Base-by-base conservation (phyloP, 2,329 filamentous ascomycete species). In the Fusarium continuum region DNA sequence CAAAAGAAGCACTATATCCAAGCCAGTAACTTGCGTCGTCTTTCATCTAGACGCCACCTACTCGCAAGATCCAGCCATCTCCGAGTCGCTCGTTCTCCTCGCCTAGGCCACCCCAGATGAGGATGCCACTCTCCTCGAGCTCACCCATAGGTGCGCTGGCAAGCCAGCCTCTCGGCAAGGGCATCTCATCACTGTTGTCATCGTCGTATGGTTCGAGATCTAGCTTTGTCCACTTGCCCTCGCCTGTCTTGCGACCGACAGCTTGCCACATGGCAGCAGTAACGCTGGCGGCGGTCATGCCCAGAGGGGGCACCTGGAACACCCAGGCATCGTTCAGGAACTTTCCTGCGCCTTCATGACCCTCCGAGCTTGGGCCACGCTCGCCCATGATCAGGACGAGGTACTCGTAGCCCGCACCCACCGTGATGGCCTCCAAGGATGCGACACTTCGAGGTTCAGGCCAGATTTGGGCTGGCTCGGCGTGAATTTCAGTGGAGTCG, bases 41-140 rank as follows among this genome's bases (percentile, higher is more conserved):
- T 50, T 62, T 59, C 39, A 41, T 38, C 51, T 66, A 49, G 41
- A 36, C 32, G 23, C 67, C 69, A n/a, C 77, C 80, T 55, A 89
- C 75, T 56, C 84, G 80, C 68, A 90, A 75, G 41, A 90, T 85
- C 87, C 87, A 90, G 4, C 84, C 87, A 72, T 90, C 87, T 31
- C 82, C 84, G 38, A 87, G 70, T 39, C 83, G 76, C 67, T 76
- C 73, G 61, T 85, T 84, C 16, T 77, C 75, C 32, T 80, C 81
- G 38, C 79, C 78, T 52, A 88, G 47, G 1, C 88, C 88, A 29
- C 88, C 88, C 77, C 85, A 87, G 10, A 90, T 66, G 23, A 90
- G 72, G 11, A 90, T 77, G 4, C 80, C 84, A 31, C 80, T 83
- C 71, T 85, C 83, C 72, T 88, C 86, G 29, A 88, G 72, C 58